phyloP scores from a whole-genome alignment of 2,329 filamentous ascomycete genomes.

The Apiospora rasikravindrae region DNA sequence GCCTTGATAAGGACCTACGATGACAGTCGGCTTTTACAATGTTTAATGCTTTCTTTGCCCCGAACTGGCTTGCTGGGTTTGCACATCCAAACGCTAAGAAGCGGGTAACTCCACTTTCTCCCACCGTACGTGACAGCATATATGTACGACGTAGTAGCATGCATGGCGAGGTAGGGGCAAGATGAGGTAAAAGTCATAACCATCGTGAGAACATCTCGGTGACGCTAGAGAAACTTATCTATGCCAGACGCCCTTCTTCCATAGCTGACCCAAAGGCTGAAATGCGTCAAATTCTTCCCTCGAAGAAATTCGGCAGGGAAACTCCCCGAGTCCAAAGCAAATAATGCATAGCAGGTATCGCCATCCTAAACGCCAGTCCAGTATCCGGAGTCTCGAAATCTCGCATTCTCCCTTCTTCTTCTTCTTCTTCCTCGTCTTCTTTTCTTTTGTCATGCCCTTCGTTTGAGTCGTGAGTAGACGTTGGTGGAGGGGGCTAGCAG shows the following conservation, averaged over 20 bases:
- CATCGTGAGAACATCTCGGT: constrained; percentile 16
- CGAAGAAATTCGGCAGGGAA: constrained; percentile 16
- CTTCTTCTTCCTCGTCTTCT: background rate
- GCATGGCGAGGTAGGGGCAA: background rate
- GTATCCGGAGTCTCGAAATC: constrained; percentile 17
- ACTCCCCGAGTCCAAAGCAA: constrained; percentile 21
- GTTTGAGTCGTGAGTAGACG: background rate
- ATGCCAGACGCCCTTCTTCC: constrained; percentile 23
- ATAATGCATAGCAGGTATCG: constrained; percentile 25
- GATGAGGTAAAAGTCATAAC: constrained; percentile 14
- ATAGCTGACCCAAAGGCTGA: constrained; percentile 22
- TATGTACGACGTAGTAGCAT: background rate
- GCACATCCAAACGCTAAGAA: background rate
- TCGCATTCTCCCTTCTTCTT: background rate
- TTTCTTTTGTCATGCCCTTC: background rate
- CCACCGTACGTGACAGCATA: background rate
- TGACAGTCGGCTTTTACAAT: constrained; percentile 7
- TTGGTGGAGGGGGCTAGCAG: too few species aligned
- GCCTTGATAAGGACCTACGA: constrained; percentile 7
- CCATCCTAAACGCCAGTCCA: constrained; percentile 23
- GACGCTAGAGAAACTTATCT: constrained; percentile 12
- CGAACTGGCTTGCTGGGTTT: background rate
- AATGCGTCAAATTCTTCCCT: constrained; percentile 21
- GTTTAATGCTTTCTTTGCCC: too few species aligned
- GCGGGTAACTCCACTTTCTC: constrained; percentile 3